These are phyloP conservation scores for Mollisiaceae sp. DNA, from an alignment of 2,329 filamentous ascomycete species.

Conservation along the genomic window DNA sequence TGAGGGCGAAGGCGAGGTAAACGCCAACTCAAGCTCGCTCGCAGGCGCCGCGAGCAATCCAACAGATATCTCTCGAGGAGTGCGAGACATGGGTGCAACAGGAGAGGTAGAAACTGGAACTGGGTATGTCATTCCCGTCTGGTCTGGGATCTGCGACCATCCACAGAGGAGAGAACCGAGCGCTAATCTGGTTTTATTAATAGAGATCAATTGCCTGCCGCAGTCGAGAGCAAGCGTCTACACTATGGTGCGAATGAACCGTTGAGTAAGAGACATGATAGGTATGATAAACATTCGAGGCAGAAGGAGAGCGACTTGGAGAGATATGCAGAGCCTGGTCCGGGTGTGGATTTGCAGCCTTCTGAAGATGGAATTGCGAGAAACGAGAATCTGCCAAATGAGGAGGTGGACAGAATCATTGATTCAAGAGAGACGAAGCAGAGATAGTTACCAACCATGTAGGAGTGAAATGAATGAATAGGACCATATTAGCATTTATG, in stretches of 20 bases:
- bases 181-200: conserved; percentile 1
- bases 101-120: conserved; percentile 49
- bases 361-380: conserved; percentile 35
- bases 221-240: conserved; percentile 44
- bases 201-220: conserved; percentile 21
- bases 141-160: not conserved
- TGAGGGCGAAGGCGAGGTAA: conserved; percentile 39
- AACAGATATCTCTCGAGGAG: conserved; percentile 50
- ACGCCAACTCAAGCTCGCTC: conserved; percentile 9
- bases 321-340: conserved; percentile 45
- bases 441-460: not conserved
- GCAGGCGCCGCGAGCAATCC: conserved; percentile 50
- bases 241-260: conserved; percentile 43
- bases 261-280: conserved; percentile 45
- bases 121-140: conserved; percentile 40
- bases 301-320: conserved; percentile 46
- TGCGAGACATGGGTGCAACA: conserved; percentile 43
- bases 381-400: conserved; percentile 41
- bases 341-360: conserved; percentile 36
- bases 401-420: conserved; percentile 27
- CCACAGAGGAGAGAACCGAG: not conserved
- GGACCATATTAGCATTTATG: not conserved
- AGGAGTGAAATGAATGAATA: not conserved
- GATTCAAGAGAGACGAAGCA: conserved; percentile 24
- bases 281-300: conserved; percentile 47